Base-by-base conservation (phyloP, 176 grass and related monocot genomes). In the Raddia distichophylla region DNA sequence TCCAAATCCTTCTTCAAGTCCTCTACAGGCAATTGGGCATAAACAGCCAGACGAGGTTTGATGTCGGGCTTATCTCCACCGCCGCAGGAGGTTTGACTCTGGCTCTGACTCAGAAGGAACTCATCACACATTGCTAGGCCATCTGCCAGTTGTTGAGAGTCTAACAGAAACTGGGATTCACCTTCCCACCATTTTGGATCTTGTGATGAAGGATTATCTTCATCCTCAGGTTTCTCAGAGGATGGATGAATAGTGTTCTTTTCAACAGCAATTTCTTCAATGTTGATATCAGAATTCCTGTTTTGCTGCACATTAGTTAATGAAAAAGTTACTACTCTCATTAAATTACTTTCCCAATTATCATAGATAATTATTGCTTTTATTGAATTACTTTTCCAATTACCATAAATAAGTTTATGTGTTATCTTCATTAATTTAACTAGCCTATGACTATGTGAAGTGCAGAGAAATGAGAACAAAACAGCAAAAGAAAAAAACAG, bases 1-100 rank as follows among this genome's bases (percentile, higher is more conserved):
- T 99, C 91, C 69, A 99, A 68, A 77, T 95, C 93, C 59, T 86
- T 90, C 79, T 99, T 99, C 63, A 99, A 73, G 76, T 87, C 91
- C 69, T 96, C 97, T 75, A 66, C 35, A 49, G 87, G 69, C 65
- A 94, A 82, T 3, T 87, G 81, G 22, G 89, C 89, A 80, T 94
- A 94, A 77, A 89, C 89, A 69, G 92, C 82, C 15, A 94, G 71
- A 43, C 40, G 11, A 56, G 82, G 87, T 49, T 81, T 89, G 53
- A 44, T 77, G 80, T 76, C 67, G 2, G 84, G 68, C n/a, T 89
- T 87, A 64, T 85, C 83, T 67, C 83, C 93, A 45, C 61, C 83
- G 10, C 75, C 85, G 18, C 89, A 91, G 48, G 91, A 92, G 64
- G 84, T 91, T 69, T 99, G 96, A 60, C 91, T 91, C 40, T 89